A percentile compares a stretch with the other conserved stretches of the same genome.
Evolutionary conservation across 192 early-diverging fungal species (phyloP).

Genomic region (Coemansia sp.): DNA sequence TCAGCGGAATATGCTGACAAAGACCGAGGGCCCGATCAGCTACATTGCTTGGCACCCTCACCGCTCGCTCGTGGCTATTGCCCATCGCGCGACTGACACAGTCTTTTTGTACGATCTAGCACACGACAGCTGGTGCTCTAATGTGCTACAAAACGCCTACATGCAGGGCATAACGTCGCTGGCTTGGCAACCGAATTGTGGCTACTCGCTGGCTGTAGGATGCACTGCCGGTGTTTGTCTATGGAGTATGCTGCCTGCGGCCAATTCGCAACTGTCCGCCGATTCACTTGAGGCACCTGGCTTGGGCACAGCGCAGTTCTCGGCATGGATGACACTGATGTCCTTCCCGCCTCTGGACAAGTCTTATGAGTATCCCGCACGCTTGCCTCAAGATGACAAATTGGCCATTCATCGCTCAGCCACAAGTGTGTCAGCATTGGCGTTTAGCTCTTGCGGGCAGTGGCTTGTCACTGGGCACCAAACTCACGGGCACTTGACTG

Average conservation of each 20-base stretch:
- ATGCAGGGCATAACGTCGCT: conserved; percentile 49
- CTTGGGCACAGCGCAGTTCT: conserved; percentile 32
- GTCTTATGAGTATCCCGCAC: conserved; percentile 14
- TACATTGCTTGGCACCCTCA: conserved; percentile 79
- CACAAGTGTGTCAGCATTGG: conserved; percentile 42
- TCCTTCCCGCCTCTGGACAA: conserved; percentile 24
- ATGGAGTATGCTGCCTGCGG: conserved; percentile 45
- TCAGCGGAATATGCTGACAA: conserved; percentile 37
- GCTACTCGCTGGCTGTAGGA: conserved; percentile 50
- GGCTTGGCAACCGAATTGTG: conserved; percentile 55
- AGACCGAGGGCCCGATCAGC: conserved; percentile 51
- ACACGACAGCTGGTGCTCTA: conserved; percentile 56
- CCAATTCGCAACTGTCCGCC: neutral
- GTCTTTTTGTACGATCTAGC: conserved; percentile 72
- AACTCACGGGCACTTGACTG: conserved; percentile 39
- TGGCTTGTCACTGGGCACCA: conserved; percentile 51
- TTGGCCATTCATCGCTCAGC: conserved; percentile 18
- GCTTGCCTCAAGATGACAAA: conserved; percentile 4
- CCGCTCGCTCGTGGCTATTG: conserved; percentile 67
- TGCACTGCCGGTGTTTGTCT: conserved; percentile 47
- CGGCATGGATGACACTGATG: conserved; percentile 51
- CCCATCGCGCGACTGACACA: conserved; percentile 62
- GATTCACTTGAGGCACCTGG: conserved; percentile 25
- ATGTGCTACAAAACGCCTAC: conserved; percentile 40
- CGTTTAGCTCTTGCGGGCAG: conserved; percentile 49